Evolutionary conservation across 2,329 filamentous ascomycete genomes (phyloP).

Genomic region (Juglanconis sp.): DNA sequence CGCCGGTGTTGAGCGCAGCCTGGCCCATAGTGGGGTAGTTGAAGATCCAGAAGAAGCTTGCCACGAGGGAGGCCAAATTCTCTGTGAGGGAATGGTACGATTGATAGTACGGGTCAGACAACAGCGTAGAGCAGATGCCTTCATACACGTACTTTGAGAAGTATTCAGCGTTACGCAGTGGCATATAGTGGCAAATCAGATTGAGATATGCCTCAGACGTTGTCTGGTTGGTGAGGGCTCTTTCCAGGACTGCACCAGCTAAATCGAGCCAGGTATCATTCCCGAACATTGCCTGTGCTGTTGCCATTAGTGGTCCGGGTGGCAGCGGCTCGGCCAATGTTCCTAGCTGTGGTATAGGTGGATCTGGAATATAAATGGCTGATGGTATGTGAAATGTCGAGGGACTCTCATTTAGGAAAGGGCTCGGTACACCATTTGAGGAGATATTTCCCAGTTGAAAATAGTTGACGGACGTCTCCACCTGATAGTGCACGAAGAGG

Average conservation of each 20-base stretch:
- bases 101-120: neutral
- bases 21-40: neutral
- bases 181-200: neutral
- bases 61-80: neutral
- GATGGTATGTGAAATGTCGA: neutral
- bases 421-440: neutral
- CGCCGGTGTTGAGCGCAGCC: slow-evolving; percentile 20
- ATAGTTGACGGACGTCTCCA: slow-evolving; percentile 1
- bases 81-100: too few relatives aligned
- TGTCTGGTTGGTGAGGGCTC: neutral
- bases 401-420: slow-evolving; percentile 1
- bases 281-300: slow-evolving; percentile 10
- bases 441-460: neutral
- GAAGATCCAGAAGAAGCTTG: neutral
- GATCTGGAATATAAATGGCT: neutral
- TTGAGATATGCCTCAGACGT: neutral
- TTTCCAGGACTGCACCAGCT: neutral
- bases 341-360: too few relatives aligned
- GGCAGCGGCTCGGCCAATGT: neutral
- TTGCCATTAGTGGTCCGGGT: slow-evolving; percentile 2
- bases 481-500: slow-evolving; percentile 6
- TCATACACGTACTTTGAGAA: neutral
- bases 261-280: slow-evolving; percentile 3
- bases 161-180: neutral
- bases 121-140: neutral